Base-by-base conservation (phyloP, 2,329 filamentous ascomycete species). In the Dactylellina haptotyla region DNA sequence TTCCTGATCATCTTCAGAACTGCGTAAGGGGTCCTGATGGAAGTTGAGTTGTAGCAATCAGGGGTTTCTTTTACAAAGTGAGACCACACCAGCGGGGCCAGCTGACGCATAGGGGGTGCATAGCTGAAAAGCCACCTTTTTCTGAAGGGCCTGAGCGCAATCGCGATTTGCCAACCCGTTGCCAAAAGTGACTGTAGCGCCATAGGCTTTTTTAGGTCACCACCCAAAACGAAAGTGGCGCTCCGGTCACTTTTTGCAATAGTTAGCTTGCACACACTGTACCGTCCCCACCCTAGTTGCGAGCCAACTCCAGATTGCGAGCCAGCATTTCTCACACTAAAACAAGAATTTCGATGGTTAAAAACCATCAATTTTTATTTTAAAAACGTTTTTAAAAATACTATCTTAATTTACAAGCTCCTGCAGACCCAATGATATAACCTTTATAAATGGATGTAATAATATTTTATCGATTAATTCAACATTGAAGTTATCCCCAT, bases 381-480 rank as follows among this genome's bases (percentile, higher is more conserved):
- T 34, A 34, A 34, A 34, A 34, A 34, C 14, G 14, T 34, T 34
- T 34, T 34, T 34, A 34, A 34, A 34, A 34, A 34, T 14, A 34
- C 30, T 34, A 34, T 34, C 30, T 34, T 34, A 34, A 34, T 34
- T 14, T 34, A 34, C 30, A 34, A 34, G 30, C 30, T 34, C 30
- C 30, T 34, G 30, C 30, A 34, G 30, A 6, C 14, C 30, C 30
- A 34, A 34, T 34, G 30, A 34, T 34, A 34, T 34, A 34, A 34
- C 30, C 14, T 34, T 34, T 34, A 34, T 34, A 34, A 43, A 43
- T 43, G 39, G 39, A 43, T 16, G 39, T 43, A 43, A 43, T 43
- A 43, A 43, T 43, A 43, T 43, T 43, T 43, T 43, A n/a, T 43
- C 16, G 39, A 43, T 16, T 43, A 43, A 43, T 43, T 43, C 39